These are phyloP conservation scores for Pilobolus umbonatus DNA, from an alignment of 192 early-diverging fungal genomes.

Conservation along the genomic window DNA sequence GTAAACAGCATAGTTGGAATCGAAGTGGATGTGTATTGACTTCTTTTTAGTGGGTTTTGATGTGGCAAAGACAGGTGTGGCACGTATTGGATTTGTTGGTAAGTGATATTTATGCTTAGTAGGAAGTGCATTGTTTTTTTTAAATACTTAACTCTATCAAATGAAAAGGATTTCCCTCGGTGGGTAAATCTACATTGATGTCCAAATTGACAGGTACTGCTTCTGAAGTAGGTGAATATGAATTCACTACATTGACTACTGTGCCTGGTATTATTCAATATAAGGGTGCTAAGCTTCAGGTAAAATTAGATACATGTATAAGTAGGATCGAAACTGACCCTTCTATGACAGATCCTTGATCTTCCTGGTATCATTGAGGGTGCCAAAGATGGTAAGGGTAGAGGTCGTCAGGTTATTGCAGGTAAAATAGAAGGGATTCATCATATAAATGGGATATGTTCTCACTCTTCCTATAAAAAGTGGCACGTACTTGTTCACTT, in stretches of 20 bases:
- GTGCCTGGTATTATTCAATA: conserved; percentile 95
- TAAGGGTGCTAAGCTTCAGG: conserved; percentile 96
- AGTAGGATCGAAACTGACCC: no score
- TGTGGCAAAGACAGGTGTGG: conserved; percentile 98
- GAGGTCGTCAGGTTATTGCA: conserved; percentile 68
- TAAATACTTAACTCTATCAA: neutral
- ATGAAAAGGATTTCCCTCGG: conserved; percentile 82
- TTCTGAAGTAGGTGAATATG: conserved; percentile 94
- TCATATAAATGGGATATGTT: neutral
- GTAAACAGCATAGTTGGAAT: conserved; percentile 32
- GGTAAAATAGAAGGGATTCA: conserved; percentile 8
- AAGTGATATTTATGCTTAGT: neutral
- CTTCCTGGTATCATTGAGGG: conserved; percentile 97
- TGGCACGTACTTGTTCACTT: conserved; percentile 94
- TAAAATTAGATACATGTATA: no score
- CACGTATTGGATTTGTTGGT: conserved; percentile 90
- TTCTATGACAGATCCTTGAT: conserved; percentile 72
- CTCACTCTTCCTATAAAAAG: conserved; percentile 44
- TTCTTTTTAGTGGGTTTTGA: conserved; percentile 79
- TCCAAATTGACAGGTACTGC: conserved; percentile 94
- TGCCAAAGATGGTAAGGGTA: conserved; percentile 98
- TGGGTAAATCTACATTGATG: conserved; percentile 98
- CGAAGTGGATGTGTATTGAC: neutral
- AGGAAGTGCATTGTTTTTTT: no score
- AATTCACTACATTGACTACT: conserved; percentile 99